Evolutionary conservation across 1,284 basidiomycete species (phyloP), one percentile per base, ranked within the genome.

Genomic region (Neolentinus lepideus): DNA sequence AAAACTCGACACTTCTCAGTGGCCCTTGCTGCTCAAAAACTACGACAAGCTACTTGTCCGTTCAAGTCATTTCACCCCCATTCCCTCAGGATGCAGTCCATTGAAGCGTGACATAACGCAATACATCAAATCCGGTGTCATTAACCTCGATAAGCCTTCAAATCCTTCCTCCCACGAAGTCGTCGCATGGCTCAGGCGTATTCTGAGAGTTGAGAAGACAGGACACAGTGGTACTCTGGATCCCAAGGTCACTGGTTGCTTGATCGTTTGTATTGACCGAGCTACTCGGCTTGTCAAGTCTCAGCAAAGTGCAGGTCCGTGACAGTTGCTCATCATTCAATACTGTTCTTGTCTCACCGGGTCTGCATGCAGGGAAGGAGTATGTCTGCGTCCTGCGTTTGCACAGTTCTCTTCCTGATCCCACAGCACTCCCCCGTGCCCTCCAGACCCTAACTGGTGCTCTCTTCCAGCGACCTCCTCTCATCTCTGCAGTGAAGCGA

Each of bases 151-250:
- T 83, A 99, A 99, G 72, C 97, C 97, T 25, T 98, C 96, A 51
- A 99, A 99, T 75, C 97, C 97, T 8, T 99, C 97, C 3, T 98
- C 96, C n/a, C 97, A 99, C 75, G 97, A 99, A 79, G 97, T 99
- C 56, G 97, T 99, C 61, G 97, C 97, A 16, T 99, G 97, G 97
- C 76, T 99, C 61, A 84, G 96, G 64, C 85, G 97, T 26, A 99
- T 99, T 63, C 74, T 99, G 54, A 87, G 96, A 26, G 92, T 92
- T 33, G 96, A 99, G 73, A 99, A 99, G 77, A 99, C 97, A 0
- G 97, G 96, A 53, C 95, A 98, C 75, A 95, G 93, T 61, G 94
- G 95, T 62, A 99, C 96, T 48, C 84, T 99, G 55, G 97, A 99
- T 73, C 97, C 97, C 54, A 99, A 99, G 74, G 97, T 99, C 61